Evolutionary conservation across 768 basidiomycete genomes (phyloP).

Genomic region (Boletus bicolor): DNA sequence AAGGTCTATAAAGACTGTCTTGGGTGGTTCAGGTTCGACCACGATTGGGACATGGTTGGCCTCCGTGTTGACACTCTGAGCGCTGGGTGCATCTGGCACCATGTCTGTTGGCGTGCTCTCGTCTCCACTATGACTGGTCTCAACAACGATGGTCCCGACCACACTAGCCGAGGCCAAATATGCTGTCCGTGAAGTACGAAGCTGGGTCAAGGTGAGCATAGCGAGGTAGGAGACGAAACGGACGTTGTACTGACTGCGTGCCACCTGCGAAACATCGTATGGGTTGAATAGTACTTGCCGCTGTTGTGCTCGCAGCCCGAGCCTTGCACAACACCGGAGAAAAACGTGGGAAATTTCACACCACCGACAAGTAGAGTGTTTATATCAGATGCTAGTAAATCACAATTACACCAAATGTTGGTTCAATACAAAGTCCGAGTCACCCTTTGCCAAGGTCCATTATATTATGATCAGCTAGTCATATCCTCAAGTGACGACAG

Average conservation of each 20-base stretch:
- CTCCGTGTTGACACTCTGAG: background rate
- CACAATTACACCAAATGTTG: background rate
- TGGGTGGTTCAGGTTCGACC: constrained; percentile 12
- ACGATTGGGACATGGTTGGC: background rate
- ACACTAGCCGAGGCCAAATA: constrained; percentile 18
- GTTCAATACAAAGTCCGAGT: background rate
- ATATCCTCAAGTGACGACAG: constrained; percentile 1
- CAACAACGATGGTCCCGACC: constrained; percentile 16
- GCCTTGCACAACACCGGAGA: constrained; percentile 4
- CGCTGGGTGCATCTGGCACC: background rate
- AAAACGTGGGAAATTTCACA: constrained; percentile 15
- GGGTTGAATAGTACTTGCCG: background rate
- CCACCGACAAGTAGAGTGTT: background rate
- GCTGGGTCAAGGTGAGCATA: constrained; percentile 3
- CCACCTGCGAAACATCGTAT: constrained; percentile 24
- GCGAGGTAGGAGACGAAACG: background rate
- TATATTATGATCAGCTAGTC: background rate
- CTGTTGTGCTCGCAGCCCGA: background rate
- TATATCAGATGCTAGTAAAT: background rate
- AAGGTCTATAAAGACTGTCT: constrained; percentile 15
- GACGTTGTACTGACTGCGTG: constrained; percentile 18
- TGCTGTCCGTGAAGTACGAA: constrained; percentile 26
- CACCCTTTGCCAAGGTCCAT: background rate
- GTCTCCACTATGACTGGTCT: constrained; percentile 8
- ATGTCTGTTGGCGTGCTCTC: constrained; percentile 1